phyloP scores from a whole-genome alignment of 73 alveolate species.

The Symbiodinium natans region DNA sequence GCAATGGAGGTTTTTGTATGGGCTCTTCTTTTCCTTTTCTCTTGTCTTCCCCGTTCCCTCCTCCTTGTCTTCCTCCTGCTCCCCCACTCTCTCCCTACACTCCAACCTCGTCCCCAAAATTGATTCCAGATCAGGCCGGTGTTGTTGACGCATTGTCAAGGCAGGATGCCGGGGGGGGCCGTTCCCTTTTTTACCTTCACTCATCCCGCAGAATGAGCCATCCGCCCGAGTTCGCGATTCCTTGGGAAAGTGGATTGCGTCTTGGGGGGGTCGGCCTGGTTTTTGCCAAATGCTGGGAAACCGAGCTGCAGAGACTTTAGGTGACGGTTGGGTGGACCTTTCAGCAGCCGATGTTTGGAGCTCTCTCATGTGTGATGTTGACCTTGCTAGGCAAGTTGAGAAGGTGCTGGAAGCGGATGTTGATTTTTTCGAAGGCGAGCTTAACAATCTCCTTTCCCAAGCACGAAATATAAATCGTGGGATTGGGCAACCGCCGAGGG shows the following conservation, averaged over 20 bases:
- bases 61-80: background rate
- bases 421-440: background rate
- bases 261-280: background rate
- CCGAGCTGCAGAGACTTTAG: background rate
- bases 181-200: no score
- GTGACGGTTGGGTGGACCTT: background rate
- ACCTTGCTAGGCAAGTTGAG: background rate
- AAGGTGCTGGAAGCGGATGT: background rate
- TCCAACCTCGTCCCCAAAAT: background rate
- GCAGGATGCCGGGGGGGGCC: no score
- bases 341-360: background rate
- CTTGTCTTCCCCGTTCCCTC: background rate
- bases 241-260: background rate
- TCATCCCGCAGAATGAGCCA: no score
- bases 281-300: background rate
- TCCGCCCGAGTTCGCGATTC: background rate
- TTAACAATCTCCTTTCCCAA: no score
- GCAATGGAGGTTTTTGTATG: background rate
- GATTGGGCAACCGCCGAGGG: no score
- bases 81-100: background rate
- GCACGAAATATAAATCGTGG: no score
- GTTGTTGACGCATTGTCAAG: no score
- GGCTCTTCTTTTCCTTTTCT: background rate
- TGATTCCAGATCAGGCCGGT: no score
- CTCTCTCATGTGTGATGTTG: background rate